Conservation (phyloP, 2,329 filamentous ascomycete genomes). For the Aspergillus tamarii region DNA sequence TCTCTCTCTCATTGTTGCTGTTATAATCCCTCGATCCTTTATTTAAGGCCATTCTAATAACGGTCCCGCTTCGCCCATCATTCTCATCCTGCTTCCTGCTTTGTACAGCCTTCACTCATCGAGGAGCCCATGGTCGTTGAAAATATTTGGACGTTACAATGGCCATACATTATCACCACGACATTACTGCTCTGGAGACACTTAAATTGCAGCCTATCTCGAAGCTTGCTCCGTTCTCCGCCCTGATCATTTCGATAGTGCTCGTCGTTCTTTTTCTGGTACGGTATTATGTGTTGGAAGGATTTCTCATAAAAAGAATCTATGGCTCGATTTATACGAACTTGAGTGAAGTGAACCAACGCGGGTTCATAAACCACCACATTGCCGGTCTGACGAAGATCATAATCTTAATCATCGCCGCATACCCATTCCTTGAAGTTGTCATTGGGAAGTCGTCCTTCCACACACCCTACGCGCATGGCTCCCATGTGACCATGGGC, state of each 20-base stretch:
- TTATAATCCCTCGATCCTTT: neutral
- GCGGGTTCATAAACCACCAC: slow-evolving; percentile 53
- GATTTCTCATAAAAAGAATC: slow-evolving; percentile 37
- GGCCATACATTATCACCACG: neutral
- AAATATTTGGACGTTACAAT: neutral
- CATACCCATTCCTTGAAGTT: slow-evolving; percentile 48
- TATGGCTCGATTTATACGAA: slow-evolving; percentile 41
- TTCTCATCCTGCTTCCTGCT: neutral
- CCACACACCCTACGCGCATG: slow-evolving; percentile 33
- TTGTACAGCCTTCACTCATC: neutral
- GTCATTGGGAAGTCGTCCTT: slow-evolving; percentile 38
- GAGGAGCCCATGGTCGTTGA: neutral
- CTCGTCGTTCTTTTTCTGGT: slow-evolving; percentile 41
- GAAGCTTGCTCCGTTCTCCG: slow-evolving; percentile 27
- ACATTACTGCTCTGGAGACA: neutral
- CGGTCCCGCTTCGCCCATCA: neutral
- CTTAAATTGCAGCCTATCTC: slow-evolving; percentile 26
- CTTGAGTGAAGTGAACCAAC: slow-evolving; percentile 40
- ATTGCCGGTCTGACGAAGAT: slow-evolving; percentile 49
- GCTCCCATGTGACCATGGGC: slow-evolving; percentile 41
- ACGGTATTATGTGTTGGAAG: slow-evolving; percentile 50
- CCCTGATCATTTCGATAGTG: slow-evolving; percentile 30
- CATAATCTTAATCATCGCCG: slow-evolving; percentile 42
- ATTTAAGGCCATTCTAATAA: neutral
- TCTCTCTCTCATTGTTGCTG: neutral